A percentile compares a stretch with the other conserved stretches of the same genome.
These are phyloP conservation scores for Phytophthora citricola DNA, from an alignment of 352 stramenopile species.

Conservation along the genomic window DNA sequence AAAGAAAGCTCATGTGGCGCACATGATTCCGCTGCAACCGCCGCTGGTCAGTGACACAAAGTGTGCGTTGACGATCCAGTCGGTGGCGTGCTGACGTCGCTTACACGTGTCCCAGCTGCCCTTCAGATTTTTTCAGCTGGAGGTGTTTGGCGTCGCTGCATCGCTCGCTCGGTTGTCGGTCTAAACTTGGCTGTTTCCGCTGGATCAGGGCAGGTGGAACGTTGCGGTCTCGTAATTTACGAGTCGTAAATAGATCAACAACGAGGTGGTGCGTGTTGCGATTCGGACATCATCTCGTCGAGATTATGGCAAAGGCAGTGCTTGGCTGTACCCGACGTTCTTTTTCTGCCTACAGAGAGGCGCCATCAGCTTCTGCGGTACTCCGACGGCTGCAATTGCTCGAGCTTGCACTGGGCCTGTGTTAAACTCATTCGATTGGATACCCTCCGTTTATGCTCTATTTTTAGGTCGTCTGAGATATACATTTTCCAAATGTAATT, in stretches of 20 bases:
- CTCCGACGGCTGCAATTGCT: conserved; percentile 2
- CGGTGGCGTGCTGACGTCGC: conserved; percentile 13
- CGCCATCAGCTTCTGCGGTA: conserved; percentile 13
- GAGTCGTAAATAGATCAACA: too few species aligned
- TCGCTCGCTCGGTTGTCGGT: conserved; percentile 10
- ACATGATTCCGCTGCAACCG: conserved; percentile 2
- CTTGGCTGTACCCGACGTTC: not conserved
- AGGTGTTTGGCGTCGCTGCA: conserved; percentile 11
- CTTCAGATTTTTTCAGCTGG: conserved; percentile 25
- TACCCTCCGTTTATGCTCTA: conserved; percentile 16
- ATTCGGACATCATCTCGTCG: conserved; percentile 14
- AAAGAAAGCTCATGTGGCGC: conserved; percentile 23
- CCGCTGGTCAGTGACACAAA: not conserved
- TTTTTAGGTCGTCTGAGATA: conserved; percentile 1
- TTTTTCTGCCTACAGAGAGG: conserved; percentile 15
- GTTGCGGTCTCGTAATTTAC: too few species aligned
- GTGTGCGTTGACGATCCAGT: not conserved
- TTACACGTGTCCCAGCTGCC: conserved; percentile 22
- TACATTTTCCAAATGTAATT: not conserved
- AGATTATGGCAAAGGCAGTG: not conserved
- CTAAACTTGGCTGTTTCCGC: not conserved
- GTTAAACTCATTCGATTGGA: conserved; percentile 29
- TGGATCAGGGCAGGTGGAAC: too few species aligned
- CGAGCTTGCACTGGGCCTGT: not conserved
- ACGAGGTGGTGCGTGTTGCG: not conserved